Conservation (phyloP, 148 eudicot species). For the Salicornia ramosissima region DNA sequence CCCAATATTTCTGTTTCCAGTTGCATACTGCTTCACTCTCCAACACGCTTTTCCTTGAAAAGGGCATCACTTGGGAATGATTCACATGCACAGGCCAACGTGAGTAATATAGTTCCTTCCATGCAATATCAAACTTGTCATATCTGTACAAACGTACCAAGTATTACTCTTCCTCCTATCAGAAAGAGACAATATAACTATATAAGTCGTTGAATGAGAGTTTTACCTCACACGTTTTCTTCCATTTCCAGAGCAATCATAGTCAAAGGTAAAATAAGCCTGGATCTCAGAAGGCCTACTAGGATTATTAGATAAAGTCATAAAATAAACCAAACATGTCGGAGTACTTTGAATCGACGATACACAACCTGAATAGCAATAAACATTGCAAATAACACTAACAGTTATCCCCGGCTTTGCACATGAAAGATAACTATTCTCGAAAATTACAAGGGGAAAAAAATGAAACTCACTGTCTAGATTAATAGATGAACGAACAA, state of each 20-base stretch:
- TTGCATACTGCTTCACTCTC: conserved; percentile 32
- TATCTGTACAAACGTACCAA: conserved; percentile 34
- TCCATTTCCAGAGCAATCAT: conserved; percentile 33
- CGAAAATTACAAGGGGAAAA: not conserved
- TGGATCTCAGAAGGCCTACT: conserved; percentile 38
- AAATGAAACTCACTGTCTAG: not conserved
- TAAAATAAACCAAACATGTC: not conserved
- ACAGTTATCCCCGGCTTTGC: not conserved
- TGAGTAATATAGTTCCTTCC: conserved; percentile 46
- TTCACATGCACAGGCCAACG: conserved; percentile 53
- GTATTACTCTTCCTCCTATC: conserved; percentile 11
- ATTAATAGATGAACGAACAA: not conserved
- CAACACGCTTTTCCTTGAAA: conserved; percentile 23
- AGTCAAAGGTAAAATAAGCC: conserved; percentile 29
- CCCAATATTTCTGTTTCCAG: conserved; percentile 83
- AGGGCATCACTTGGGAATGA: conserved; percentile 22
- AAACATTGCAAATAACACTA: not conserved
- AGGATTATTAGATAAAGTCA: not conserved
- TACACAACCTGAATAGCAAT: not conserved
- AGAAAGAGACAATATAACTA: conserved; percentile 6
- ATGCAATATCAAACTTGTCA: conserved; percentile 45
- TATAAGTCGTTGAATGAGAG: conserved; percentile 10
- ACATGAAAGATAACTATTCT: not conserved
- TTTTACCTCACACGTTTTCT: conserved; percentile 64
- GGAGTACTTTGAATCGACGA: not conserved